Percentiles rank a stretch among this genome's conserved stretches.
phyloP scores from a whole-genome alignment of 1,284 basidiomycete species.

The Uromyces viciae-fabae region DNA sequence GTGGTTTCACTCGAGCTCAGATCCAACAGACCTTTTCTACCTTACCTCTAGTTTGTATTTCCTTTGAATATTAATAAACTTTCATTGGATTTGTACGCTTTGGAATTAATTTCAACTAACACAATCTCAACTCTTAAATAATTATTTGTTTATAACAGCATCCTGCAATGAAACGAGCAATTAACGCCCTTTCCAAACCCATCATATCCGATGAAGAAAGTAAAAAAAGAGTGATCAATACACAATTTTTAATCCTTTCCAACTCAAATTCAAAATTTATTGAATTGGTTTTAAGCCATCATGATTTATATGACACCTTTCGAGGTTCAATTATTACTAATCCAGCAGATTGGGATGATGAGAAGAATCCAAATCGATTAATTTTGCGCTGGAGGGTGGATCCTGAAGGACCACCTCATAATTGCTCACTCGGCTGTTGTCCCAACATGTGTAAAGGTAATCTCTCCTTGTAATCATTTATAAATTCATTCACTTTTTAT shows the following conservation, averaged over 20 bases:
- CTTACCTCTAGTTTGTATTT: conserved; percentile 22
- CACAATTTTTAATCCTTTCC: conserved; percentile 52
- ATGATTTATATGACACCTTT: conserved; percentile 48
- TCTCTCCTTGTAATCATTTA: not conserved
- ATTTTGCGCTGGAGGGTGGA: conserved; percentile 49
- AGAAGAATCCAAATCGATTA: conserved; percentile 47
- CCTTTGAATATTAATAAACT: not conserved
- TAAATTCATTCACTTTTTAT: not conserved
- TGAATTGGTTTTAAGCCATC: conserved; percentile 47
- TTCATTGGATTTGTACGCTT: not conserved
- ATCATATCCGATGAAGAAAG: not conserved
- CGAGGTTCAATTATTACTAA: conserved; percentile 53
- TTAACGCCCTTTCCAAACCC: not conserved
- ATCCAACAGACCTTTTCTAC: conserved; percentile 27
- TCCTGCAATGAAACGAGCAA: conserved; percentile 41
- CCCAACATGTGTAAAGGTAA: conserved; percentile 56
- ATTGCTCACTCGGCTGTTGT: conserved; percentile 52
- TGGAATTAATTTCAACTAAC: not conserved
- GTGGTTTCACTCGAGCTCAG: conserved; percentile 13
- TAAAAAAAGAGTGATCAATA: not conserved
- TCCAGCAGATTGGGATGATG: conserved; percentile 50
- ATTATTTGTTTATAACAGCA: conserved; percentile 12
- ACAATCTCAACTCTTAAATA: too few species aligned
- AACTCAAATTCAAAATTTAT: conserved; percentile 55
- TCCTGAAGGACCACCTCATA: conserved; percentile 50